Evolutionary conservation across 31 red algal species (phyloP).

Genomic region (Asparagopsis taxiformis): DNA sequence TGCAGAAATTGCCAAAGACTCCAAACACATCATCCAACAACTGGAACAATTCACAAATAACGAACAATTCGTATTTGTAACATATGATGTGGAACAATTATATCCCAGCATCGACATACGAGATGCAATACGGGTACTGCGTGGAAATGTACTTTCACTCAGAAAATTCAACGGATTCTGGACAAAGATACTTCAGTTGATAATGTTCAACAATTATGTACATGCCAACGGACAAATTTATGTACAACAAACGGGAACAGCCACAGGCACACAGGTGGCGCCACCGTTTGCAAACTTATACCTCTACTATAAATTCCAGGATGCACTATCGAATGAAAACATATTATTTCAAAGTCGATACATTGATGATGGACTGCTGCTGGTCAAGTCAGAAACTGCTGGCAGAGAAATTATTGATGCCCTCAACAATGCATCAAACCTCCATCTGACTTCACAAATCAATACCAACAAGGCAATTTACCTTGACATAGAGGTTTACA

Average conservation of each 20-base stretch:
- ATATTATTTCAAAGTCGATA: constrained; percentile 5
- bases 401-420: constrained; percentile 9
- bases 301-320: constrained; percentile 9
- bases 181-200: constrained; percentile 22
- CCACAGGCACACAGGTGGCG: constrained; percentile 21
- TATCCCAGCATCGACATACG: no score
- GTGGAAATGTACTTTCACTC: constrained; percentile 14
- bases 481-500: no score
- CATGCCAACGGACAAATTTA: neutral
- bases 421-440: constrained; percentile 7
- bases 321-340: neutral
- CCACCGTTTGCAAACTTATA: no score
- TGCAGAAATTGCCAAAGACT: neutral
- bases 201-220: constrained; percentile 23
- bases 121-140: constrained; percentile 18
- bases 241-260: constrained; percentile 12
- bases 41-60: neutral
- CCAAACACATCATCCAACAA: neutral
- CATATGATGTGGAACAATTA: no score
- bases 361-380: constrained; percentile 20
- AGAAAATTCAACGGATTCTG: constrained; percentile 32
- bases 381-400: neutral
- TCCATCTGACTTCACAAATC: constrained; percentile 6
- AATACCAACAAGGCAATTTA: constrained; percentile 6
- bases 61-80: neutral